Conservation (phyloP, 202 grass and related monocot species). For the Setaria viridis region DNA sequence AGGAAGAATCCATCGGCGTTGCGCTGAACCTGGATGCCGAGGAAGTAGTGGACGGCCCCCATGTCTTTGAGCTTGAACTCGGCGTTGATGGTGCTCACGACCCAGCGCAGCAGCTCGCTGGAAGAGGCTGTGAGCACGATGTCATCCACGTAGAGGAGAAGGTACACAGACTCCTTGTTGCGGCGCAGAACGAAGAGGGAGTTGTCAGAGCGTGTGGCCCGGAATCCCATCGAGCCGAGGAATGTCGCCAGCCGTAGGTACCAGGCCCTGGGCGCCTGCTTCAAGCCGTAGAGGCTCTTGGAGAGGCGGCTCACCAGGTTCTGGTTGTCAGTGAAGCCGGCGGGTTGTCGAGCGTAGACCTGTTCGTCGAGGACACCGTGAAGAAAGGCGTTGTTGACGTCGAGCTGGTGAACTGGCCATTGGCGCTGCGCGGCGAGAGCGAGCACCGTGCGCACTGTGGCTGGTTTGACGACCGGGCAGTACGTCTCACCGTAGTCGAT, state of each 20-base stretch:
- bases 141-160: background rate
- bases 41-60: background rate
- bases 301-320: background rate
- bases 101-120: background rate
- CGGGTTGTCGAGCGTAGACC: background rate
- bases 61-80: background rate
- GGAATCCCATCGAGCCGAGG: background rate
- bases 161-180: background rate
- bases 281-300: background rate
- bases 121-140: background rate
- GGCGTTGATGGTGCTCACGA: background rate
- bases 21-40: background rate
- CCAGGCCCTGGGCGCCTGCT: background rate
- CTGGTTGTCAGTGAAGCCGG: background rate
- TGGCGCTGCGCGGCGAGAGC: too few relatives aligned
- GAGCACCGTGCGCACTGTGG: too few relatives aligned
- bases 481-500: too few relatives aligned
- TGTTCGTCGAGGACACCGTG: background rate
- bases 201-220: background rate
- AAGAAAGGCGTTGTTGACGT: background rate
- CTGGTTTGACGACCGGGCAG: too few relatives aligned
- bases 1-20: background rate
- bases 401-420: background rate
- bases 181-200: background rate
- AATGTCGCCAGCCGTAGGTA: background rate